A percentile compares a stretch with the other conserved stretches of the same genome.
phyloP scores from a whole-genome alignment of 345 rosid species.

The Diplotaxis tenuifolia region DNA sequence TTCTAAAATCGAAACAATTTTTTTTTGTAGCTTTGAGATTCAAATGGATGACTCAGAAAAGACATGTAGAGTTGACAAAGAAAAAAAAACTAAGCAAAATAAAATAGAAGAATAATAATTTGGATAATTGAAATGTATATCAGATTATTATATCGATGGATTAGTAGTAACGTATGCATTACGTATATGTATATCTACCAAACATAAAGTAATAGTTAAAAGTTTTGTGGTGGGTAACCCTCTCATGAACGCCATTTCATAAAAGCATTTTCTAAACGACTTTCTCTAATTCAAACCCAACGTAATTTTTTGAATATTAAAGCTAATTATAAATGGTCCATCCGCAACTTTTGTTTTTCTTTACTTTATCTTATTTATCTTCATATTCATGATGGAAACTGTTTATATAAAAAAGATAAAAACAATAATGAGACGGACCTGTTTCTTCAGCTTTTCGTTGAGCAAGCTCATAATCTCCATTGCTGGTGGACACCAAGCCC shows the following conservation, averaged over 20 bases:
- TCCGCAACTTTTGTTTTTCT: not conserved
- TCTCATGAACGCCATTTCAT: conserved; percentile 24
- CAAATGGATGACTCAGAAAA: not conserved
- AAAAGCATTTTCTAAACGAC: conserved; percentile 28
- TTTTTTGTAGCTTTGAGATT: not conserved
- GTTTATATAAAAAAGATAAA: not conserved
- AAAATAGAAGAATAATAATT: not conserved
- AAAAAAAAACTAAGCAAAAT: not conserved
- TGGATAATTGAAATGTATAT: not conserved
- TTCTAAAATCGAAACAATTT: not conserved
- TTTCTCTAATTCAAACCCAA: conserved; percentile 30
- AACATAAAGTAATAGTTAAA: conserved; percentile 21
- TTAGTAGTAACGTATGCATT: not conserved
- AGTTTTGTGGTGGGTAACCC: conserved; percentile 34
- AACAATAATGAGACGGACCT: conserved; percentile 43
- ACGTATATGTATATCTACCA: conserved; percentile 20
- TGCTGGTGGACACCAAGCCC: conserved; percentile 41
- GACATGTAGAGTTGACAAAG: not conserved
- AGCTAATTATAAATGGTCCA: conserved; percentile 9
- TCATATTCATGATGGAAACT: conserved; percentile 7
- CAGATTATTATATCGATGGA: not conserved
- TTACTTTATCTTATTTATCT: conserved; percentile 15
- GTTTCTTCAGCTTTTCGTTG: conserved; percentile 96
- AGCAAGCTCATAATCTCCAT: conserved; percentile 71
- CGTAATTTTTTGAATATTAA: conserved; percentile 7